Base-by-base conservation (phyloP, 1,284 basidiomycete species). In the Hypsizygus ulmarius region DNA sequence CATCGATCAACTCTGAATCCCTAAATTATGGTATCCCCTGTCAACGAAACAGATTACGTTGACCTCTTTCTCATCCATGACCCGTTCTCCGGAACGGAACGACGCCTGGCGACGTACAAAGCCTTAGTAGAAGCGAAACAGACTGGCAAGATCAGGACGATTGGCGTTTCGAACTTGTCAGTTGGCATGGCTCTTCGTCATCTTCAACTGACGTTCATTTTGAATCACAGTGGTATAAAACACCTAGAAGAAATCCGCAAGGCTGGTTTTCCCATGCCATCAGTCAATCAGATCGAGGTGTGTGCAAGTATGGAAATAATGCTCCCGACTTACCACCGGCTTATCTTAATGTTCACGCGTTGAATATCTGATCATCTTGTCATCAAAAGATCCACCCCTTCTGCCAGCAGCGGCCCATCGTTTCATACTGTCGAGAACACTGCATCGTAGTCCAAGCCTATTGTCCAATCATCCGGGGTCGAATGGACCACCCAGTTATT, bases 211-310 rank as follows among this genome's bases (percentile, higher is more conserved):
- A 37, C 38, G 29, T 38, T 16, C 29, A 37, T 41, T 15, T 27
- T 43, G 11, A 18, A 28, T 39, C 21, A 32, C 49, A 91, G 88
- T 59, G 80, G 81, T 8, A 67, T 91, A 38, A 78, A 83, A 40
- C 93, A 95, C 61, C 73, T 96, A 3, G 78, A 90, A 61, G 84
- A 91, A 60, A 82, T 96, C 29, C 73, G 72, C 43, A 65, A 66
- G 0, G 82, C 81, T 0, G 83, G 83, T 7, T 67, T 76, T 41
- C 74, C 79, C 53, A 65, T 75, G 62, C 92, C 92, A 1, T 71
- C 83, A 1, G 82, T 94, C 39, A 93, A 95, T 65, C 92, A 96
- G 62, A 84, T 95, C 46, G 87, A 94, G 73, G 86, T 81, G 33
- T 11, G 46, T 39, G n/a, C 12, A 6, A 40, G 29, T 34, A 35